Evolutionary conservation across 1,139 yeast species (phyloP), one percentile per base, ranked within the genome.

Genomic region (Saccharomyces hybrid): DNA sequence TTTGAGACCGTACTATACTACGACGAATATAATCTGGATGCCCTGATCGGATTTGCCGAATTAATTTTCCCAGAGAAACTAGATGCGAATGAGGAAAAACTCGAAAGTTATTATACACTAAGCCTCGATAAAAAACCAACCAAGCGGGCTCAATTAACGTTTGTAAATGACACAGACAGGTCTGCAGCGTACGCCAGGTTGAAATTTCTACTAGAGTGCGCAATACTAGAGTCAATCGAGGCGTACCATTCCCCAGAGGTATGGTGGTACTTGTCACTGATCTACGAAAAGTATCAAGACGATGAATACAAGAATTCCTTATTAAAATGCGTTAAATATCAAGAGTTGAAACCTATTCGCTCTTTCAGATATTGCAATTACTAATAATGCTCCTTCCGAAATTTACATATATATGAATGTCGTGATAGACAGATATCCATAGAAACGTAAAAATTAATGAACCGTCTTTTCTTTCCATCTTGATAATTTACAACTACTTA

Each of bases 251-350:
- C 76, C 32, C 74, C 88, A 1, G 96, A 88, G 67, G 78, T 86
- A 12, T 87, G 95, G 89, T 84, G 82, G 78, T 78, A 80, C 56
- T 75, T 88, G 58, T 81, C 90, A 3, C 73, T 78, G 61, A 76
- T 86, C 41, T 86, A 86, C 66, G 93, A 85, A 61, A 72, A 68
- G 28, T 75, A 81, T 49, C 85, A 81, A 49, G 89, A 86, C 63
- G 75, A 73, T 55, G 71, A 75, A 2, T 74, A 79, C 54, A 76
- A 83, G 56, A 78, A 79, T 28, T 77, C 86, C 29, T 73, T 87
- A 59, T 82, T 91, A 84, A 79, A 74, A 64, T 79, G 88, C 65
- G 79, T 88, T 21, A 83, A 81, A 59, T 75, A 86, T 59, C 93
- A 86, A 63, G 88, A 84, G 62, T 66, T 69, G 27, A 74, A 87